Percentiles rank a stretch among this genome's conserved stretches.
These are phyloP conservation scores for Hibiscus tridactylites DNA, from an alignment of 345 rosid genomes.

Conservation along the genomic window DNA sequence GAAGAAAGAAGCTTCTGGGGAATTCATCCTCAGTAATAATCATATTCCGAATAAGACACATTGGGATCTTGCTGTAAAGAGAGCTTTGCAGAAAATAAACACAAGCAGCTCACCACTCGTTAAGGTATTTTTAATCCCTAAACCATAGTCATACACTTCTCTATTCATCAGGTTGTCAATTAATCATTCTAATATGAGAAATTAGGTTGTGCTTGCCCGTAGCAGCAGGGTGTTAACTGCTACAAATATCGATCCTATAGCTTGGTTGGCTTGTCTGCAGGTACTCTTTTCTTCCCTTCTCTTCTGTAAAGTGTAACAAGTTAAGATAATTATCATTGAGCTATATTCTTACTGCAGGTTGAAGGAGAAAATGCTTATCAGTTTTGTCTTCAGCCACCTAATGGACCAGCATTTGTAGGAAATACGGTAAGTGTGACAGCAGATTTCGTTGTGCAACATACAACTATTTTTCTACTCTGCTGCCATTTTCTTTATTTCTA, in stretches of 20 bases:
- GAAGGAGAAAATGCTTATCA: constrained; percentile 86
- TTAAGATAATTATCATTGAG: neutral
- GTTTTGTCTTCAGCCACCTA: constrained; percentile 82
- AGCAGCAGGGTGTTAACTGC: constrained; percentile 64
- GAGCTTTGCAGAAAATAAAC: constrained; percentile 57
- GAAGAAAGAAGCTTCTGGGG: constrained; percentile 35
- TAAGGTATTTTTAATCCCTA: constrained; percentile 37
- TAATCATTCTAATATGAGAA: constrained; percentile 12
- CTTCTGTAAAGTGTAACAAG: neutral
- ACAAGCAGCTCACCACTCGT: constrained; percentile 38
- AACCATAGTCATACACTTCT: neutral
- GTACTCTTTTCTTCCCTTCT: constrained; percentile 21
- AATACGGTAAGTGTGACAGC: constrained; percentile 55
- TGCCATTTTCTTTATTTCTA: neutral
- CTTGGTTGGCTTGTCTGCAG: constrained; percentile 81
- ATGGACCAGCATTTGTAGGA: constrained; percentile 84
- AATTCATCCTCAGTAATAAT: constrained; percentile 46
- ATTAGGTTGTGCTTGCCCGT: constrained; percentile 85
- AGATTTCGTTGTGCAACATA: neutral
- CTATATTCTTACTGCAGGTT: constrained; percentile 29
- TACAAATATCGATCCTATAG: constrained; percentile 60
- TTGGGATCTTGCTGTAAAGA: constrained; percentile 58
- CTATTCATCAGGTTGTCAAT: neutral
- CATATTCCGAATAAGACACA: constrained; percentile 46
- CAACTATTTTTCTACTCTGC: neutral